Conservation (phyloP, 208 protist genomes). For the Trypanosoma rangeli region DNA sequence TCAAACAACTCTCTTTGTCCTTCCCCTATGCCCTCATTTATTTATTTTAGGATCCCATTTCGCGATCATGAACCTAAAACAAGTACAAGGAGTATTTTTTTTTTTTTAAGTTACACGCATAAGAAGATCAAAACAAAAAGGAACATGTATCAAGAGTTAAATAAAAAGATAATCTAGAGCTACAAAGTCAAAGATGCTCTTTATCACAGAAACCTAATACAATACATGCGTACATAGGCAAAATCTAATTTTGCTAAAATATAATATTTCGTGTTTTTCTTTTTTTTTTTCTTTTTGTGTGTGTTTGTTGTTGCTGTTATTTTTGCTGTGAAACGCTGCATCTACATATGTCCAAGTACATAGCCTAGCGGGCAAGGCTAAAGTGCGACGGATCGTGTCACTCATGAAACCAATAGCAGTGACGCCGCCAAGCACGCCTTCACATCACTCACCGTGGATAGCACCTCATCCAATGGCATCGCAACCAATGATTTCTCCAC, state of each 20-base stretch:
- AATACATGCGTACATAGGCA: slow-evolving; percentile 1
- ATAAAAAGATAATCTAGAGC: neutral
- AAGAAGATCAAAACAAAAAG: neutral
- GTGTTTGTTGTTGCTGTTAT: neutral
- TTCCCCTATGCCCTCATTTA: too few species aligned
- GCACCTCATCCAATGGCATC: slow-evolving; percentile 44
- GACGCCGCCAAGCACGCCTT: slow-evolving; percentile 54
- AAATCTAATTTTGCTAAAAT: neutral
- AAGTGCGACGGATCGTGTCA: neutral
- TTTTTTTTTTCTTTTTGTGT: slow-evolving; percentile 5
- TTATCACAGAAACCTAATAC: neutral
- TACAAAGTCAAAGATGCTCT: neutral
- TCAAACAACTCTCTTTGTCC: neutral
- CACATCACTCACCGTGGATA: slow-evolving; percentile 43
- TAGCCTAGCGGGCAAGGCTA: neutral
- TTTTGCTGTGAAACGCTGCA: neutral
- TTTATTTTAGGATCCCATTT: neutral
- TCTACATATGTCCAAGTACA: neutral
- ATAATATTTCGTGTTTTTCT: neutral
- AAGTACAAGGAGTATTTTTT: neutral
- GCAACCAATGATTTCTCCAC: slow-evolving; percentile 24
- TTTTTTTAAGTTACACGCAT: neutral
- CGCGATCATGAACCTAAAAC: neutral
- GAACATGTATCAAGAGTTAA: neutral
- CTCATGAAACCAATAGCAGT: slow-evolving; percentile 21